phyloP scores from a whole-genome alignment of 225 moss, liverwort and hornwort genomes.

The Pleurozium schreberi region DNA sequence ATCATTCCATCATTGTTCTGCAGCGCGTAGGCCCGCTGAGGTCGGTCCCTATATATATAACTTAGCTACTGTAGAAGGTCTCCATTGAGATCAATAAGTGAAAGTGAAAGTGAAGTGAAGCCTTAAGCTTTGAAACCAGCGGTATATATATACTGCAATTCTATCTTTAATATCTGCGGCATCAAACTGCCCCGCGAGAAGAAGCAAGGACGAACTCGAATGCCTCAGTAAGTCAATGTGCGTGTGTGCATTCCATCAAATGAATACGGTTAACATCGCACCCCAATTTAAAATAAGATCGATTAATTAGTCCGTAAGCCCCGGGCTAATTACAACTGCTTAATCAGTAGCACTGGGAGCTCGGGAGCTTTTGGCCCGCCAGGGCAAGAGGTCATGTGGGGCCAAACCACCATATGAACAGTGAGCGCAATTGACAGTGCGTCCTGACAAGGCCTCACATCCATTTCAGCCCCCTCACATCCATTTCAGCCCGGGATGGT shows the following conservation, averaged over 20 bases:
- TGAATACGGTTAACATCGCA: background rate
- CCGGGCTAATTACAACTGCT: background rate
- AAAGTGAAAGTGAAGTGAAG: background rate
- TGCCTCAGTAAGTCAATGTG: background rate
- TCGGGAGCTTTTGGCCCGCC: too few relatives aligned
- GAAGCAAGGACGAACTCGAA: background rate
- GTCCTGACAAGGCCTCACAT: too few relatives aligned
- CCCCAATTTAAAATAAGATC: too few relatives aligned
- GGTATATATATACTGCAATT: background rate
- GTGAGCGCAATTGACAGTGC: too few relatives aligned
- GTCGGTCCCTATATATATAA: too few relatives aligned
- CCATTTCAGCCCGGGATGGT: too few relatives aligned
- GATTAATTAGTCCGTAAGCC: too few relatives aligned
- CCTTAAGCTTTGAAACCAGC: background rate
- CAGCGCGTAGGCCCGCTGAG: background rate
- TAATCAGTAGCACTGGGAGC: too few relatives aligned
- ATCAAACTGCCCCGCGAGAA: background rate
- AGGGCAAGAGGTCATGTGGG: too few relatives aligned
- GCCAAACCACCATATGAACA: too few relatives aligned
- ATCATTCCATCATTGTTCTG: slow-evolving; percentile 9
- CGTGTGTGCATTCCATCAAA: background rate
- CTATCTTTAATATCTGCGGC: background rate
- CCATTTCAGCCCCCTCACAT: too few relatives aligned
- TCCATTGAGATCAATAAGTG: background rate
- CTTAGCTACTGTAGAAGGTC: background rate